These are phyloP conservation scores for Neurospora sp. DNA, from an alignment of 495 filamentous ascomycete genomes.

Conservation along the genomic window DNA sequence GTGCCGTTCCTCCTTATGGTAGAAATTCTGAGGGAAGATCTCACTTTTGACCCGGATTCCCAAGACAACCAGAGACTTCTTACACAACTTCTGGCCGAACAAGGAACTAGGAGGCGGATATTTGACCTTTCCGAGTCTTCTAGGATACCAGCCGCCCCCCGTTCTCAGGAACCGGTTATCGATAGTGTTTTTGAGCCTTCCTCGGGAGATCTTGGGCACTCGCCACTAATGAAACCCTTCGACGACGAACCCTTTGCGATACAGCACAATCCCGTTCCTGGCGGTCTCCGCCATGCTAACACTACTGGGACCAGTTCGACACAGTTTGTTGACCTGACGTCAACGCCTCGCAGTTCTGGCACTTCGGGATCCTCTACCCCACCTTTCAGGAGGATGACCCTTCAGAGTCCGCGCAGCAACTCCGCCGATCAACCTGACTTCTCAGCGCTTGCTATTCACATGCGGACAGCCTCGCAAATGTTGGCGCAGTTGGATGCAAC, in stretches of 20 bases:
- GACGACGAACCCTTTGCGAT: slow-evolving; percentile 27
- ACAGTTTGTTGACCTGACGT: slow-evolving; percentile 23
- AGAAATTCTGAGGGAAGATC: slow-evolving; percentile 63
- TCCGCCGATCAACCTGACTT: slow-evolving; percentile 55
- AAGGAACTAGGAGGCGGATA: slow-evolving; percentile 49
- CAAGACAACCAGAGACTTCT: slow-evolving; percentile 54
- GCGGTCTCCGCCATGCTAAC: slow-evolving; percentile 30
- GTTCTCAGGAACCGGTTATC: slow-evolving; percentile 29
- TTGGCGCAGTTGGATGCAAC: slow-evolving; percentile 65
- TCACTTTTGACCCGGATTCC: slow-evolving; percentile 61
- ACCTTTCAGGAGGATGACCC: slow-evolving; percentile 34
- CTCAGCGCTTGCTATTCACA: slow-evolving; percentile 66
- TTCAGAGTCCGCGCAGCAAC: slow-evolving; percentile 31
- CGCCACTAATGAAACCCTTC: slow-evolving; percentile 48
- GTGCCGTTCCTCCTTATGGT: slow-evolving; percentile 71
- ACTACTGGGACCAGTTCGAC: slow-evolving; percentile 34
- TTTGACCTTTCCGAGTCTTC: slow-evolving; percentile 50
- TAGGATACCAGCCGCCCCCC: slow-evolving; percentile 22
- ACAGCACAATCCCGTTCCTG: slow-evolving; percentile 21
- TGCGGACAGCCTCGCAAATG: slow-evolving; percentile 73
- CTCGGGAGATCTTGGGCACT: slow-evolving; percentile 60
- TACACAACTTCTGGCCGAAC: slow-evolving; percentile 48
- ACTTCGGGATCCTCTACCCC: slow-evolving; percentile 53
- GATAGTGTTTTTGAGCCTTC: slow-evolving; percentile 71
- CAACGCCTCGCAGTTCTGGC: slow-evolving; percentile 50